Evolutionary conservation across 352 stramenopile species (phyloP), one percentile per base, ranked within the genome.

Genomic region (Globisporangium paroecandrum): DNA sequence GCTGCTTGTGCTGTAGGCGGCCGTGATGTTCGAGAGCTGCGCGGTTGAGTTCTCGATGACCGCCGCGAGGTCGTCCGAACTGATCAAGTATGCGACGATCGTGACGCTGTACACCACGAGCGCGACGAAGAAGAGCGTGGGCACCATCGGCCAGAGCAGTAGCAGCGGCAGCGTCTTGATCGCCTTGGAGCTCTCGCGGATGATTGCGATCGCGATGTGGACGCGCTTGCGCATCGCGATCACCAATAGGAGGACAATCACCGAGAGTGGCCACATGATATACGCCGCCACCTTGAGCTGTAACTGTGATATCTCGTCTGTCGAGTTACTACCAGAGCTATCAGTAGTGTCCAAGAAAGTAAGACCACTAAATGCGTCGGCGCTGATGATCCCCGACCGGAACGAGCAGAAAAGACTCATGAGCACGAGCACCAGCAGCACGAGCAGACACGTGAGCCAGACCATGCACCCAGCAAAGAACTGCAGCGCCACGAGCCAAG

Each of bases 361-460:
- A 7, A 92, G 70, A 7, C 64, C 72, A 8, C 69, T 60, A 9
- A 84, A 15, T 9, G 78, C 66, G 24, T 78, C 69, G 1, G 69
- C 64, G 13, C 65, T 74, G 62, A 96, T 81, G 58, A 97, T 66
- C 0, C 85, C 88, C 2, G 81, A 75, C 25, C 85, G 74, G 46
- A 89, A 76, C 22, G 89, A 92, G 70, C 84, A 92, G 62, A 92
- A 89, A n/a, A 92, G 57, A 32, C 79, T 94, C 69, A 93, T 69
- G 41, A 93, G 58, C 8, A 93, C 53, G 6, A 94, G 74, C n/a
- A 76, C 72, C 46, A 83, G 41, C 10, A 95, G 58, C 29, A 93
- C 78, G 12, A 89, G 72, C 64, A 81, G 70, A 64, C 90, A 91
- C 12, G 83, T 92, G 54, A 91, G 67, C 85, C 86, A 94, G n/a